Base-by-base conservation (phyloP, 352 stramenopile species). In the Paralagenidium karlingii region DNA sequence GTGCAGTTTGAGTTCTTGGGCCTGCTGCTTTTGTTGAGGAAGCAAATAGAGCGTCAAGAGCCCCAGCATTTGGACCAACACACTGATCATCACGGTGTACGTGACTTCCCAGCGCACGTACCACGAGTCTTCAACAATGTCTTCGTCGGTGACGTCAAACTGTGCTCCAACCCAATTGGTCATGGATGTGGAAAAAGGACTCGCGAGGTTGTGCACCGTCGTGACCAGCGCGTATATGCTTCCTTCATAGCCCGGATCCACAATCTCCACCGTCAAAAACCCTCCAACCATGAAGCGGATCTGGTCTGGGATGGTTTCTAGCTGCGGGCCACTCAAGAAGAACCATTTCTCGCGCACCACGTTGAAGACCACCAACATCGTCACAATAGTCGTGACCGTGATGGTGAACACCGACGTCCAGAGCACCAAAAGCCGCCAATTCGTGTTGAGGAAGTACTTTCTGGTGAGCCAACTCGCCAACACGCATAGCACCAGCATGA, bases 261-360 rank as follows among this genome's bases (percentile, higher is more conserved):
- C 62, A 37, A 85, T 68, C 47, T 88, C 74, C 32, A 84, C 68
- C 0, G 60, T 82, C 24, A 70, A 64, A 26, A 82, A 83, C 5
- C 63, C 64, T 5, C 60, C 39, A 33, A 82, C 59, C 11, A 86
- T 49, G 37, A 68, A 63, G 8, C 65, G 59, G 58, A 83, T 83
- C 26, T 63, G 67, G 25, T 77, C 64, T 2, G 69, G 67, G 31
- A 83, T 64, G 19, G 66, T 61, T 1, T 63, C 55, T 28, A 82
- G 47, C 24, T 77, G 55, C 15, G 68, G 57, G 1, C 63, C 63
- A 15, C 63, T 68, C 12, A 83, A 53, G 27, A 69, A 82, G 49
- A 85, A 81, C 73, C 69, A 83, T 38, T 76, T 47, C 38, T 63
- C 76, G 43, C 73, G 73, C 10, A 71, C 39, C 20, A 82, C 48